Base-by-base conservation (phyloP, 345 rosid genomes). In the Reutealis trisperma region DNA sequence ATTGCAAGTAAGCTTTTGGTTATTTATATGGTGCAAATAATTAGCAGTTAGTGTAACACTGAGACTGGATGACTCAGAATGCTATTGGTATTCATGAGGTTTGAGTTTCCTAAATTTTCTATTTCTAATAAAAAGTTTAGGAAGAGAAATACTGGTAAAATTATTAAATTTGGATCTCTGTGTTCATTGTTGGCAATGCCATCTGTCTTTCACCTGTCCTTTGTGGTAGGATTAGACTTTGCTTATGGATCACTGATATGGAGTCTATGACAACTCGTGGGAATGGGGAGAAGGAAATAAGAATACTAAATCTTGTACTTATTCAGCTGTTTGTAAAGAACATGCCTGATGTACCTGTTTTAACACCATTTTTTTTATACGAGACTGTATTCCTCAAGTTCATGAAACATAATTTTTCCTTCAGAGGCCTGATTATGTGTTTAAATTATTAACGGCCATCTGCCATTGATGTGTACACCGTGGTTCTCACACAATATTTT, bases 41-140 rank as follows among this genome's bases (percentile, higher is more conserved):
- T 45, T 8, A 73, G 21, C 67, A 73, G 59, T 47, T 61, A 14
- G n/a, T 73, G n/a, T 73, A 12, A 12, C 51, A 41, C 55, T 45
- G 8, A 13, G 13, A 44, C 52, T 34, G 25, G 18, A 58, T 41
- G 51, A 37, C 64, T 72, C 34, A 16, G 52, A 25, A 72, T 45
- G 21, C 37, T 24, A 8, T 60, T 24, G 19, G n/a, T 44, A 54
- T 32, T 25, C 45, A 8, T 25, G 44, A 4, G 1, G 57, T 24
- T 67, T 60, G 54, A 72, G 57, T 34, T 15, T 72, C 67, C 30
- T 9, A 27, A 59, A 30, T 42, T 59, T 8, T 59, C 65, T 47
- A 25, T 73, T 2, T 37, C 67, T 61, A 10, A 73, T 61, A 22
- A 45, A 72, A 59, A 37, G 5, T 37, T 37, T 37, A 37, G 41